phyloP scores from a whole-genome alignment of 768 basidiomycete genomes.

The Suillus cothurnatus region DNA sequence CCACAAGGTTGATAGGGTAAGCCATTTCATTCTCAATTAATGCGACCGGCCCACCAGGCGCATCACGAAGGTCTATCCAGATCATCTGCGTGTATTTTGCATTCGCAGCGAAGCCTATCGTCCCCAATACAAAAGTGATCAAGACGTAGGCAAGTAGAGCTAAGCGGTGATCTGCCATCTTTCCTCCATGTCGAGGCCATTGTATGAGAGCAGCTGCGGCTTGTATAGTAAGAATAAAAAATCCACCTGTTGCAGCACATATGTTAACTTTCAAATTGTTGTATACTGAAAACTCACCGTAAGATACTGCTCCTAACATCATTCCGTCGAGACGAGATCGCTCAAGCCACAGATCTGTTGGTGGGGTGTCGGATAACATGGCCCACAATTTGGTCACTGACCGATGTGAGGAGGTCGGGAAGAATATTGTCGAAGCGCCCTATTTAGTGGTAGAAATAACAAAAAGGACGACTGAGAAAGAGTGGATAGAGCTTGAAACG shows the following conservation, averaged over 20 bases:
- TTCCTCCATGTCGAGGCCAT: not conserved
- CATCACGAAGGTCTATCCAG: slow-evolving; percentile 23
- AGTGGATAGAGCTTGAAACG: not conserved
- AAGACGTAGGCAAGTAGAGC: slow-evolving; percentile 8
- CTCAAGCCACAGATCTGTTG: not conserved
- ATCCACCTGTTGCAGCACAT: not conserved
- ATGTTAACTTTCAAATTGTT: not conserved
- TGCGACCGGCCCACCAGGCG: slow-evolving; percentile 8
- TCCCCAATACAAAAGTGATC: slow-evolving; percentile 12
- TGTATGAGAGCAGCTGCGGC: not conserved
- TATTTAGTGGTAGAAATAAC: not conserved
- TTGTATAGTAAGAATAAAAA: not conserved
- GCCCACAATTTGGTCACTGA: not conserved
- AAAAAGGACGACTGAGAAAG: not conserved
- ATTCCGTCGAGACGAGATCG: slow-evolving; percentile 8
- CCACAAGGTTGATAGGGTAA: slow-evolving; percentile 14
- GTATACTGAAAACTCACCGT: slow-evolving; percentile 3
- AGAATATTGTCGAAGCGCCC: not conserved
- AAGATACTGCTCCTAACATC: slow-evolving; percentile 10
- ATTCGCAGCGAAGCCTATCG: slow-evolving; percentile 14
- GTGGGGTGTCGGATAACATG: not conserved
- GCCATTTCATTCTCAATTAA: slow-evolving; percentile 12
- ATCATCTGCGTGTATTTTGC: slow-evolving; percentile 24
- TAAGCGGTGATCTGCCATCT: slow-evolving; percentile 1
- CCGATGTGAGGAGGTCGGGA: not conserved